Base-by-base conservation (phyloP, 2,329 filamentous ascomycete species). In the Pyricularia grisea region DNA sequence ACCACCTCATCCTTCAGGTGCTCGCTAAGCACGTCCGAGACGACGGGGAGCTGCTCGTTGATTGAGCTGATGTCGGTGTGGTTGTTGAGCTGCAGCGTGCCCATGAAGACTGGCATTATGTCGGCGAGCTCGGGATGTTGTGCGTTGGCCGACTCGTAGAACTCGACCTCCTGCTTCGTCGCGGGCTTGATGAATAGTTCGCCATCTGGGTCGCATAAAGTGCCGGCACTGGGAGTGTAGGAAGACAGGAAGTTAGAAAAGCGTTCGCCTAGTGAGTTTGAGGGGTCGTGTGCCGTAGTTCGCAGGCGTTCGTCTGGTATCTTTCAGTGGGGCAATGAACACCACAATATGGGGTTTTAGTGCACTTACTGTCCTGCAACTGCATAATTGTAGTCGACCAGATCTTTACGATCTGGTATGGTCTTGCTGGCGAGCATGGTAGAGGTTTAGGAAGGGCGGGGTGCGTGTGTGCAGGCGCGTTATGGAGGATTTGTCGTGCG, bases 131-230 rank as follows among this genome's bases (percentile, higher is more conserved):
- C 87, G 33, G 88, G 87, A 76, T 97, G 90, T 27, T 84, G 80
- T 42, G 85, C 79, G 67, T 79, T 78, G 31, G 89, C 89, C 58
- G 88, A 87, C 77, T 97, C 88, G 83, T 99, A 99, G 79, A 99
- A 99, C 64, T 88, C 85, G 74, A 98, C 88, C 81, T 99, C 95
- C 72, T 89, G 85, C 71, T 88, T 81, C 0, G 92, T 97, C 79
- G 94, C 98, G 23, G 95, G 95, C 80, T 99, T 99, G 77, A 97
- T 92, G 77, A 99, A 92, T 42, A 98, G 84, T 72, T 91, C 88
- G 77, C 95, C 95, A 68, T 92, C 88, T 69, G 86, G 84, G 76
- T 97, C 93, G 76, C 90, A 93, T 74, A 97, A 87, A 65, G 97
- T 94, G 72, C 95, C 95, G 73, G 96, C 94, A 81, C 94, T 97